Percentiles rank a stretch among this genome's conserved stretches.
Conservation (phyloP, 179 eudicot genomes). For the Spergularia azorica region DNA sequence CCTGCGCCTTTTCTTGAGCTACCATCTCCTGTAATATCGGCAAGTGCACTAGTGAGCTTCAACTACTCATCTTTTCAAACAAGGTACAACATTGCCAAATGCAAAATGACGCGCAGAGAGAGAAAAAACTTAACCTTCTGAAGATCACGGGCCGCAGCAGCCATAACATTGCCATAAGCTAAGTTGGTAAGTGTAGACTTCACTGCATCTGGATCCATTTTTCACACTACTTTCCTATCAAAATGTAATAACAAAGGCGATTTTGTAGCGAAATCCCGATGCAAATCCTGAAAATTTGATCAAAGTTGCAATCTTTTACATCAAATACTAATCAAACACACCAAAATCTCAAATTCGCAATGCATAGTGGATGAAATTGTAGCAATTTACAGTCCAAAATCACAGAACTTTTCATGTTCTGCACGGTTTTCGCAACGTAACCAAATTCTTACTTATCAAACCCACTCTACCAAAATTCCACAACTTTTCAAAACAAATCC, state of each 20-base stretch:
- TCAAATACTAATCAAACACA: not conserved
- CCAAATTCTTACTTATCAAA: too few species aligned
- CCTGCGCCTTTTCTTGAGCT: constrained; percentile 58
- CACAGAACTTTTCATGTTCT: too few species aligned
- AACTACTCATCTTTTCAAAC: not conserved
- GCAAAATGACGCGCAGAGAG: not conserved
- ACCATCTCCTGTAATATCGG: constrained; percentile 58
- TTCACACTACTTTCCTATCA: too few species aligned
- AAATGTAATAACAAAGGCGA: too few species aligned
- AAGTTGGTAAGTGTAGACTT: too few species aligned
- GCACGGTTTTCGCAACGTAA: too few species aligned
- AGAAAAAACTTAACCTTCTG: constrained; percentile 54
- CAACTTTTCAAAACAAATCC: too few species aligned
- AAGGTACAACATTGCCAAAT: not conserved
- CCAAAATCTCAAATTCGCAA: too few species aligned
- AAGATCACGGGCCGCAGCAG: constrained; percentile 93
- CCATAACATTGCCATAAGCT: constrained; percentile 81
- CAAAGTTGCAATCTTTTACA: too few species aligned
- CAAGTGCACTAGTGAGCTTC: constrained; percentile 6
- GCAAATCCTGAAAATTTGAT: too few species aligned
- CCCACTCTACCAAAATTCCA: too few species aligned
- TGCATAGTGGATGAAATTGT: not conserved
- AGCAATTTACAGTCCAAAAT: too few species aligned
- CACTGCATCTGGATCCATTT: constrained; percentile 61
- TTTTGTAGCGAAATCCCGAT: not conserved